These are phyloP conservation scores for Pichia sp. DNA, from an alignment of 1,139 yeast species.

Conservation along the genomic window DNA sequence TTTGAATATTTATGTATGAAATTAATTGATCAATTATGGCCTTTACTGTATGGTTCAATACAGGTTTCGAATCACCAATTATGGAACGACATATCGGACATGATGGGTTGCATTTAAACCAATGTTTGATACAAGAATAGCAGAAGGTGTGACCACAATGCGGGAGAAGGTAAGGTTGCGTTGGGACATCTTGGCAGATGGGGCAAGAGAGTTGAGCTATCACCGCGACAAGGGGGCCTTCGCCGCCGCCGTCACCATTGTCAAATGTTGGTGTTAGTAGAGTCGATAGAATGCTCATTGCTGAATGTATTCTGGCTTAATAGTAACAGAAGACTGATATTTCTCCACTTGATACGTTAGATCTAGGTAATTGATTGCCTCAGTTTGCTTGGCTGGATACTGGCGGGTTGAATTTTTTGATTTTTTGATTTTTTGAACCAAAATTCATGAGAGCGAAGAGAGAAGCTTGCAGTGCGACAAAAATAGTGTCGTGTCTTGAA, in stretches of 20 bases:
- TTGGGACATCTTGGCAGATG: conserved; percentile 16
- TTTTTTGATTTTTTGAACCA: too few relatives aligned
- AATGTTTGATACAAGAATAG: conserved; percentile 61
- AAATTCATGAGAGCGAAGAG: too few relatives aligned
- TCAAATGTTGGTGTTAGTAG: too few relatives aligned
- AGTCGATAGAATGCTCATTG: conserved; percentile 3
- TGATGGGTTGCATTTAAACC: conserved; percentile 45
- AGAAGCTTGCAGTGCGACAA: too few relatives aligned
- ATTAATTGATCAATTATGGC: conserved; percentile 8
- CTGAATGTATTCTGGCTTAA: conserved; percentile 1
- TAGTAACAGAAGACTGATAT: neutral
- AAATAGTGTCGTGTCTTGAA: too few relatives aligned
- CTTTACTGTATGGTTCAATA: conserved; percentile 12
- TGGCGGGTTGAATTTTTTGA: too few relatives aligned
- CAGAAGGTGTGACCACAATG: conserved; percentile 90
- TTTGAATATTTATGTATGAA: conserved; percentile 6
- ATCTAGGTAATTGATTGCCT: neutral
- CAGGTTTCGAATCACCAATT: conserved; percentile 11
- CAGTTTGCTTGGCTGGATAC: neutral
- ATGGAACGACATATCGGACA: conserved; percentile 65
- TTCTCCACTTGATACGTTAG: neutral
- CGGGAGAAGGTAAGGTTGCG: conserved; percentile 33
- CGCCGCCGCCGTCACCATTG: too few relatives aligned
- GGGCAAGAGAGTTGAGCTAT: conserved; percentile 13
- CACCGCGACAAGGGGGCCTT: too few relatives aligned